Conservation (phyloP, 345 rosid species). For the Populus simonii region DNA sequence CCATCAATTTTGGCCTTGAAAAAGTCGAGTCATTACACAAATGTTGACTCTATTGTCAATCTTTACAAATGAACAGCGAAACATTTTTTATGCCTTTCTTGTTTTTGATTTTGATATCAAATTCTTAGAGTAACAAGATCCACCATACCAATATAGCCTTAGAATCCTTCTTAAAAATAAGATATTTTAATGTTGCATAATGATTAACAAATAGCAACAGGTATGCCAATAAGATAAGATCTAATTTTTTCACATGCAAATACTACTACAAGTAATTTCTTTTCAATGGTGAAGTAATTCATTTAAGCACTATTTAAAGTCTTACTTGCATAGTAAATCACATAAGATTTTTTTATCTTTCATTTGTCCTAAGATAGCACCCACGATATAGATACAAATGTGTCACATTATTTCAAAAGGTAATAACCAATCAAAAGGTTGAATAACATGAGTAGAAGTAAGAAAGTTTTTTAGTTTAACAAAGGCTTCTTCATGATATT, state of each 20-base stretch:
- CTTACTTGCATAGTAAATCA: not conserved
- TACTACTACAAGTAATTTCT: not conserved
- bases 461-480: not conserved
- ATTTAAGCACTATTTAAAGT: not conserved
- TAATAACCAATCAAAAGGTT: not conserved
- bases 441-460: not conserved
- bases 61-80: too few species aligned
- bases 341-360: not conserved
- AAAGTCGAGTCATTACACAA: too few species aligned
- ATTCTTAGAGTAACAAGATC: too few species aligned
- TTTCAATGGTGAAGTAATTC: not conserved
- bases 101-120: too few species aligned
- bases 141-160: too few species aligned
- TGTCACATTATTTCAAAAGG: not conserved
- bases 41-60: too few species aligned
- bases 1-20: too few species aligned
- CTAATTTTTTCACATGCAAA: not conserved
- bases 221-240: not conserved
- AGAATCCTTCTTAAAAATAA: too few species aligned
- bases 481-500: not conserved
- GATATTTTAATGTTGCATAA: too few species aligned
- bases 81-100: too few species aligned
- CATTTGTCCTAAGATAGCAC: not conserved
- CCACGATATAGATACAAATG: not conserved
- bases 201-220: too few species aligned